phyloP scores from a whole-genome alignment of 768 basidiomycete species.

The Podaxis mareebaensis region DNA sequence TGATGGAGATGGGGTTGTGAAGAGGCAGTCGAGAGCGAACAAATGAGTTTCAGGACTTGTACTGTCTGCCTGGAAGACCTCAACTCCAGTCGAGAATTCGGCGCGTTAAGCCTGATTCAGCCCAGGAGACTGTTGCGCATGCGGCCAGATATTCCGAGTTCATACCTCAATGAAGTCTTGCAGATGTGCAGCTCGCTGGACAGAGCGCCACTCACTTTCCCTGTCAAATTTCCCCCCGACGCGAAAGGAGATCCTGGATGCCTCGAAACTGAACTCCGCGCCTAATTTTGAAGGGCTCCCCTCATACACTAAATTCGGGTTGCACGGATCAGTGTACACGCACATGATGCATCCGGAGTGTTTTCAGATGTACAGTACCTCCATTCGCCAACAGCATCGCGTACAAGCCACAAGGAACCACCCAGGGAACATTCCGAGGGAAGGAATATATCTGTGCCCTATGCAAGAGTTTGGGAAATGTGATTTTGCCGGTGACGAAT shows the following conservation, averaged over 20 bases:
- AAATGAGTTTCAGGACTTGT: conserved; percentile 75
- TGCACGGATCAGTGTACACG: conserved; percentile 86
- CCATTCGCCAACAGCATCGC: conserved; percentile 85
- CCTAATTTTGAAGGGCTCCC: conserved; percentile 77
- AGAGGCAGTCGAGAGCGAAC: conserved; percentile 42
- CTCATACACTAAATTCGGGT: conserved; percentile 77
- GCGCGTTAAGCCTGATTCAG: conserved; percentile 83
- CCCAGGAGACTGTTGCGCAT: conserved; percentile 83
- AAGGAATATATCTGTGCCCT: conserved; percentile 97
- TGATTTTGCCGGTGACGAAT: conserved; percentile 79
- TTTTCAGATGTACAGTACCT: conserved; percentile 86
- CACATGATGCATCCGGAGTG: conserved; percentile 98
- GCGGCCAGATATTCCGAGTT: conserved; percentile 66
- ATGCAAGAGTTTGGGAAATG: conserved; percentile 95
- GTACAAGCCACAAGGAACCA: conserved; percentile 90
- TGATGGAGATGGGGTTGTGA: conserved; percentile 68
- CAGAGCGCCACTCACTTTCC: conserved; percentile 32
- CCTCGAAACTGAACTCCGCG: conserved; percentile 35
- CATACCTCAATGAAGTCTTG: conserved; percentile 74
- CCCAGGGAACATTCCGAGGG: conserved; percentile 90
- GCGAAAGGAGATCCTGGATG: conserved; percentile 47
- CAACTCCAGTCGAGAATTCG: conserved; percentile 70
- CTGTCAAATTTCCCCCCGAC: conserved; percentile 47
- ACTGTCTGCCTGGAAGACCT: conserved; percentile 98
- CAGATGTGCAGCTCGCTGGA: conserved; percentile 67